Percentiles rank a stretch among this genome's conserved stretches.
These are phyloP conservation scores for Fusarium torreyae DNA, from an alignment of 2,329 filamentous ascomycete species.

Conservation along the genomic window DNA sequence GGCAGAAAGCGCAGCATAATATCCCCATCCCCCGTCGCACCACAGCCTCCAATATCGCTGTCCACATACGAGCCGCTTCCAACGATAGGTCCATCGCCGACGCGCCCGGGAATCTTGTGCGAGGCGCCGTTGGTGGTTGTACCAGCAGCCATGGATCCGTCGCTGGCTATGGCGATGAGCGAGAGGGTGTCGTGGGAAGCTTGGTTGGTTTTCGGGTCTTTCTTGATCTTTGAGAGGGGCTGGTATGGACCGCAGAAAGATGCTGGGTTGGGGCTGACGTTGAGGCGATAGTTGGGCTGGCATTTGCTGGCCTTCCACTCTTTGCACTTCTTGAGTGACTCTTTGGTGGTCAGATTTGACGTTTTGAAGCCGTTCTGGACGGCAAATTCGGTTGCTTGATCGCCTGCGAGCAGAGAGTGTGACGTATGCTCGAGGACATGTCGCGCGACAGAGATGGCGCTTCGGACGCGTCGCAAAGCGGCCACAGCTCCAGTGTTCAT, in stretches of 20 bases:
- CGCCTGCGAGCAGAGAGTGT: conserved; percentile 68
- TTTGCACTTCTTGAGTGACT: conserved; percentile 58
- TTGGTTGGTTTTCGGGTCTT: conserved; percentile 22
- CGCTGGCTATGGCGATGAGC: conserved; percentile 62
- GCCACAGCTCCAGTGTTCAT: conserved; percentile 70
- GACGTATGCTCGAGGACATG: conserved; percentile 66
- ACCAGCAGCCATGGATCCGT: conserved; percentile 66
- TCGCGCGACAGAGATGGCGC: conserved; percentile 66
- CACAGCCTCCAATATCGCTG: conserved; percentile 67
- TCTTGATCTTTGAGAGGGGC: conserved; percentile 45
- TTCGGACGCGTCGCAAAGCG: conserved; percentile 62
- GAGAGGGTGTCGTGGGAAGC: conserved; percentile 69
- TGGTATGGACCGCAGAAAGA: conserved; percentile 64
- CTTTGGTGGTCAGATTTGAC: conserved; percentile 61
- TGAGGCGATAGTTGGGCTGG: conserved; percentile 66
- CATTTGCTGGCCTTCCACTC: conserved; percentile 62
- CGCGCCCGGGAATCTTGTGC: conserved; percentile 69
- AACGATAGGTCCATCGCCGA: conserved; percentile 69
- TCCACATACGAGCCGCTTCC: conserved; percentile 71
- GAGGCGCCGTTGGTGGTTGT: conserved; percentile 70
- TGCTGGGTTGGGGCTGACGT: conserved; percentile 61
- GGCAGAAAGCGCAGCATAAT: conserved; percentile 71
- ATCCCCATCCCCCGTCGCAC: conserved; percentile 70
- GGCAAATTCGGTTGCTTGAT: conserved; percentile 68
- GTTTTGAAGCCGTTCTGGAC: conserved; percentile 65